Evolutionary conservation across 306 rosid genomes (phyloP), one percentile per base, ranked within the genome.

Genomic region (Castanea sativa): DNA sequence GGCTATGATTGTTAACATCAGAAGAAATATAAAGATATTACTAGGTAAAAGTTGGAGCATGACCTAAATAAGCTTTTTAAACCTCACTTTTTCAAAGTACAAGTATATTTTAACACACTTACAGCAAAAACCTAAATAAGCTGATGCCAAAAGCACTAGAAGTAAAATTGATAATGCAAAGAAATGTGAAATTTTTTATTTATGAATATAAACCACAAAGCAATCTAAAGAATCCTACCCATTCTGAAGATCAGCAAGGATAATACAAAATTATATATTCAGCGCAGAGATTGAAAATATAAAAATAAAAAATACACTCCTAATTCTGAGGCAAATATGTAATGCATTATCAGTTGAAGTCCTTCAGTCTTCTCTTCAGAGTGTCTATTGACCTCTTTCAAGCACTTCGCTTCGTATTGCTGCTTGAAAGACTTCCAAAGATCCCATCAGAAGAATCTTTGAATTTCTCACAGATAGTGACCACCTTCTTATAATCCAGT

Each of bases 341-440:
- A 55, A 78, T 52, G 68, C 51, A 25, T 64, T 78, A 53, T 89
- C 85, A 95, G 77, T 85, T 91, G 80, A 90, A 90, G 84, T 95
- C 99, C 89, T 92, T 95, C 43, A 95, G 92, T 69, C 98, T 77
- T 86, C 84, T 95, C 83, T 89, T 92, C 84, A 95, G 96, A 78
- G 74, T 30, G 35, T 95, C 98, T 93, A 95, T 89, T 73, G 99
- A 95, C 82, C 85, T 95, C 96, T 91, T 95, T 29, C 91, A 88
- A n/a, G 94, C 78, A 78, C 83, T 93, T 79, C 89, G 97, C 90
- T 91, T 92, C 15, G 87, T 72, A 72, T 87, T 90, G 82, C 94
- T 90, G 81, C 73, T 91, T 4, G 96, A 79, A 80, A 95, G 97
- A 81, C 96, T 93, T 80, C 97, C 97, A 43, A 95, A 93, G 38